Evolutionary conservation across 495 filamentous ascomycete genomes (phyloP).

Genomic region (Penicillium nucicola): DNA sequence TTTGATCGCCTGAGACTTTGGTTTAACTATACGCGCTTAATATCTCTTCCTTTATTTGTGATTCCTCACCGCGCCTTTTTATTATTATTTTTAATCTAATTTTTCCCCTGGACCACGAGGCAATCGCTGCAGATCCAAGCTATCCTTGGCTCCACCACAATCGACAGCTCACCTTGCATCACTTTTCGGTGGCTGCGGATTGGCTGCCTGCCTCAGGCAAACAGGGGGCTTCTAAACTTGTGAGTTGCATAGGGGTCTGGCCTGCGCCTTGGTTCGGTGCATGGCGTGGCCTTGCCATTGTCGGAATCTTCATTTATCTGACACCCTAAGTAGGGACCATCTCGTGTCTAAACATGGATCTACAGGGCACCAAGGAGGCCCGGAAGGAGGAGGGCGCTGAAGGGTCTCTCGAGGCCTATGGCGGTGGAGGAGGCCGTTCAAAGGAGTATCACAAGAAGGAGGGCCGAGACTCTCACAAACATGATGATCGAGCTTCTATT

Average conservation of each 20-base stretch:
- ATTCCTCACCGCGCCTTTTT: not conserved
- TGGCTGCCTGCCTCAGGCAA: conserved; percentile 34
- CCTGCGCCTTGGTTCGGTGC: conserved; percentile 1
- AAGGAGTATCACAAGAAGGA: conserved; percentile 42
- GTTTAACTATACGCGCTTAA: not conserved
- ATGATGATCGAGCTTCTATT: conserved; percentile 19
- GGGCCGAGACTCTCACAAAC: conserved; percentile 28
- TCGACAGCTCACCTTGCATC: conserved; percentile 34
- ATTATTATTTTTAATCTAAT: not conserved
- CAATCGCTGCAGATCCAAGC: conserved; percentile 22
- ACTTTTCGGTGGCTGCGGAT: conserved; percentile 27
- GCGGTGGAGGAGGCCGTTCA: conserved; percentile 28
- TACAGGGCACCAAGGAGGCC: conserved; percentile 47
- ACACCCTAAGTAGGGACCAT: not conserved
- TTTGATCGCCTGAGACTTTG: not conserved
- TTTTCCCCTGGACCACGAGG: conserved; percentile 19
- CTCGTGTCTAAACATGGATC: conserved; percentile 35
- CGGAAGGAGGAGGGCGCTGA: conserved; percentile 42
- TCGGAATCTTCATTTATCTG: conserved; percentile 2
- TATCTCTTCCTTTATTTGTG: not conserved
- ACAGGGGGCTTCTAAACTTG: conserved; percentile 15
- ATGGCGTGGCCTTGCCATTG: conserved; percentile 12
- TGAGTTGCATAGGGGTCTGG: conserved; percentile 7
- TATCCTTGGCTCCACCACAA: conserved; percentile 24
- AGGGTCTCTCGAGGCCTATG: conserved; percentile 38